Base-by-base conservation (phyloP, 176 grass and related monocot species). In the Dactylis glomerata region DNA sequence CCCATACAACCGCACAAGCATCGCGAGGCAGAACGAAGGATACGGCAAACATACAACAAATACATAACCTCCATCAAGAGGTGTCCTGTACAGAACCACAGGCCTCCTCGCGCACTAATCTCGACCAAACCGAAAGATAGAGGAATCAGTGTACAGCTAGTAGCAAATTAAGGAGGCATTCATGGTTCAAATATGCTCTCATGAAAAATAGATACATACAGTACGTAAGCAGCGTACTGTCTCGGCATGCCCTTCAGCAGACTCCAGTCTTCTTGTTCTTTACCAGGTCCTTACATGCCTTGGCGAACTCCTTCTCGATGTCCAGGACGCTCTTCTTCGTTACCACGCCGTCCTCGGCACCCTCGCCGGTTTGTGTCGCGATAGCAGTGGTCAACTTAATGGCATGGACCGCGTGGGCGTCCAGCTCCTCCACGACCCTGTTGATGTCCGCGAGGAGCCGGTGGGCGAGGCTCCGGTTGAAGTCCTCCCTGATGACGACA, bases 401-500 rank as follows among this genome's bases (percentile, higher is more conserved):
- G 37, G 49, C 62, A 19, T 81, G 78, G 34, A 51, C 64, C 0
- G 81, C 66, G 22, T 77, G 89, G 8, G 37, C 77, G 6, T 93
- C 91, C n/a, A 96, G 85, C 76, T 96, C 88, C 33, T 10, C 59
- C 81, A 96, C 10, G 28, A 93, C 72, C 88, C 87, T 96, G 8
- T 20, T 4, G 32, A 96, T 84, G 73, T 93, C 84, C 8, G 36
- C 1, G 44, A 89, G 66, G 14, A 96, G 94, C 37, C 94, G 84
- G 36, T 92, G 26, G 0, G 84, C 86, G 23, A 94, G 80, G 82
- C 88, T 89, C 41, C 88, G 71, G 82, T 86, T 86, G 41, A 94
- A 94, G 86, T 97, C 95, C 84, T 97, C 95, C 92, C 95, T 83
- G 86, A 97, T 38, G 59, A 97, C 95, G 12, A 92, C 84, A 55